A percentile compares a stretch with the other conserved stretches of the same genome.
phyloP scores from a whole-genome alignment of 1,284 basidiomycete species.

The Inonotus obliquus region DNA sequence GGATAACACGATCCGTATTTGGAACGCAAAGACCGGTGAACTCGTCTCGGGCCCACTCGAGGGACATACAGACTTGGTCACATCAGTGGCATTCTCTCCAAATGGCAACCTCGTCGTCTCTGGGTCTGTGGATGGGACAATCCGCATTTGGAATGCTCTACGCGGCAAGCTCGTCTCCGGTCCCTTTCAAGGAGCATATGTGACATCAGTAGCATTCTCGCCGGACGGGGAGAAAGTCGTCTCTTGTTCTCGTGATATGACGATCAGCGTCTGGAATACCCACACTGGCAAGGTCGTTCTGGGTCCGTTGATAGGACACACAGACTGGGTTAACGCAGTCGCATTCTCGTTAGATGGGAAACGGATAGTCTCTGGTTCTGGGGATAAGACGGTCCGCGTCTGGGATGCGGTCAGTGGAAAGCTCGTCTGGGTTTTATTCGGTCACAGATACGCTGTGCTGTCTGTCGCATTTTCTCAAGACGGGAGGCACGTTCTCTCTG shows the following conservation, averaged over 20 bases:
- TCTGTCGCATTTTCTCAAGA: slow-evolving; percentile 72
- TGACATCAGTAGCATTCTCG: slow-evolving; percentile 1
- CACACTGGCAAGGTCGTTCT: background rate
- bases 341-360: slow-evolving; percentile 2
- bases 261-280: slow-evolving; percentile 9
- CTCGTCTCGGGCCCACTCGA: slow-evolving; percentile 45
- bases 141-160: background rate
- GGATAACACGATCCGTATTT: slow-evolving; percentile 83
- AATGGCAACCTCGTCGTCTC: background rate
- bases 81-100: background rate
- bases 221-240: background rate
- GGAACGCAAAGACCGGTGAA: slow-evolving; percentile 84
- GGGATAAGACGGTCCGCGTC: slow-evolving; percentile 2
- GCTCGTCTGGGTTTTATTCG: background rate
- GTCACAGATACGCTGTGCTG: background rate
- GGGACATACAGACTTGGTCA: slow-evolving; percentile 66
- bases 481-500: slow-evolving; percentile 16
- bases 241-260: slow-evolving; percentile 3
- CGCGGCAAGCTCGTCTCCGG: background rate
- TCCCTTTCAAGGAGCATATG: background rate
- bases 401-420: slow-evolving; percentile 10
- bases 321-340: background rate
- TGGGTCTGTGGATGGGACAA: background rate
- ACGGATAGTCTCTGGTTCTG: background rate
- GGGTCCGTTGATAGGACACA: background rate